These are phyloP conservation scores for Sugiyamaella sp. DNA, from an alignment of 1,139 yeast species.

Conservation along the genomic window DNA sequence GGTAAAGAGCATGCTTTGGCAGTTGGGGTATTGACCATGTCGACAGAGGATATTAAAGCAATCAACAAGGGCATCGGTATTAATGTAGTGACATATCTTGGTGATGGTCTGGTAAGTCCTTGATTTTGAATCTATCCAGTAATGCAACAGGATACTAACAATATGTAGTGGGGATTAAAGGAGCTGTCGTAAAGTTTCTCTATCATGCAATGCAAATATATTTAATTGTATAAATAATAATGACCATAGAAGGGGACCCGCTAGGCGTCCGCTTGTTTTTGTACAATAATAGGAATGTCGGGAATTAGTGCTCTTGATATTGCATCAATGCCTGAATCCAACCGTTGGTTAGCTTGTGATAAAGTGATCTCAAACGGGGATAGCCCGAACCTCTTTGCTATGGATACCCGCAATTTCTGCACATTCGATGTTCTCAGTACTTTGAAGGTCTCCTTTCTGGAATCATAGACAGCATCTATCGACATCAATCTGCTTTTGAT, in stretches of 20 bases:
- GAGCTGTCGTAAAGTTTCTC: constrained; percentile 4
- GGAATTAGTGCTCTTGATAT: neutral
- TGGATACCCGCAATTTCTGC: constrained; percentile 32
- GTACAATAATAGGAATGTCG: constrained; percentile 11
- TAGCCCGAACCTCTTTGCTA: constrained; percentile 27
- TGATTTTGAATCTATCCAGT: neutral
- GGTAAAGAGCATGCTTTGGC: constrained; percentile 93
- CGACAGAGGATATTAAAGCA: constrained; percentile 83
- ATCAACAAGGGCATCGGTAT: constrained; percentile 90
- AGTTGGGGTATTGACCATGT: constrained; percentile 82
- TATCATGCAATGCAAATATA: constrained; percentile 4
- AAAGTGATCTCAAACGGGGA: constrained; percentile 27
- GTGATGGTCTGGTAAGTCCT: constrained; percentile 66
- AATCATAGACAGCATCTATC: constrained; percentile 25
- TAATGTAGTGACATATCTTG: constrained; percentile 80
- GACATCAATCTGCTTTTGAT: constrained; percentile 29
- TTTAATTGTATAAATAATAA: constrained; percentile 9
- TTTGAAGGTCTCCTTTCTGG: constrained; percentile 22
- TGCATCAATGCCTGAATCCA: constrained; percentile 3
- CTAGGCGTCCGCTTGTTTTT: constrained; percentile 2
- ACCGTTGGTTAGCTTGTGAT: neutral
- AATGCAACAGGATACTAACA: constrained; percentile 6
- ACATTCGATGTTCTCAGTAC: constrained; percentile 30
- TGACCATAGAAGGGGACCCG: neutral
- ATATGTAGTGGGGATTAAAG: constrained; percentile 12